Evolutionary conservation across 257 asterid species (phyloP).

Genomic region (Przewalskia tangutica): DNA sequence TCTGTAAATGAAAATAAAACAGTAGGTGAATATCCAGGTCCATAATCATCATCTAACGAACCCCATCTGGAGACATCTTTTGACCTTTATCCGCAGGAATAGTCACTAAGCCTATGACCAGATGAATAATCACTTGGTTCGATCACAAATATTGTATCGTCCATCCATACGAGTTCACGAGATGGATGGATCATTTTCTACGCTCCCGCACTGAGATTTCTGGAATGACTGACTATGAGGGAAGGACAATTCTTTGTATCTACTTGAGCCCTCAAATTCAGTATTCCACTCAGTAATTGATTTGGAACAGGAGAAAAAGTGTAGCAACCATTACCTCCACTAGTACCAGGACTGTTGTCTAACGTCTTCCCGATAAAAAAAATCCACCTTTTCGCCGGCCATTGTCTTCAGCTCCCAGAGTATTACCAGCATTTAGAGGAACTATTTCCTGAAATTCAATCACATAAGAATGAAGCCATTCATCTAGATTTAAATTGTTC

Average conservation of each 20-base stretch:
- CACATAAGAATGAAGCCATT: constrained; percentile 23
- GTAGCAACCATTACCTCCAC: constrained; percentile 26
- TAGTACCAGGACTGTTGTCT: constrained; percentile 58
- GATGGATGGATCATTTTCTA: constrained; percentile 39
- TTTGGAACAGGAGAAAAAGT: constrained; percentile 71
- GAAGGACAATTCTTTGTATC: constrained; percentile 40
- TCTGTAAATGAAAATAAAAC: constrained; percentile 40
- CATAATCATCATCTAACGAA: constrained; percentile 55
- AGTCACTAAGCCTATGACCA: constrained; percentile 57
- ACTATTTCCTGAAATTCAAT: constrained; percentile 78
- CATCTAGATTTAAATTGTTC: constrained; percentile 10
- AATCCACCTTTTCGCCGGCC: constrained; percentile 73
- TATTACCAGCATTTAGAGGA: constrained; percentile 79
- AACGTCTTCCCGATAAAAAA: constrained; percentile 53
- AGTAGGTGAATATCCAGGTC: constrained; percentile 39
- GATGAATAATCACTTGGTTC: constrained; percentile 77
- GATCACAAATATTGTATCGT: constrained; percentile 68
- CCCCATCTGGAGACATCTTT: constrained; percentile 76
- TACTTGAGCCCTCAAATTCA: constrained; percentile 72
- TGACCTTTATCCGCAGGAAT: constrained; percentile 53
- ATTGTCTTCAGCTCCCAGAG: constrained; percentile 58
- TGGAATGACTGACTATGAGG: constrained; percentile 63
- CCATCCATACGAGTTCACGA: constrained; percentile 57
- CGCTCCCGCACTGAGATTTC: constrained; percentile 51
- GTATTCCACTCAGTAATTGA: constrained; percentile 66